Percentiles rank a stretch among this genome's conserved stretches.
These are phyloP conservation scores for Zoysia pacifica DNA, from an alignment of 176 grass and related monocot species.

Conservation along the genomic window DNA sequence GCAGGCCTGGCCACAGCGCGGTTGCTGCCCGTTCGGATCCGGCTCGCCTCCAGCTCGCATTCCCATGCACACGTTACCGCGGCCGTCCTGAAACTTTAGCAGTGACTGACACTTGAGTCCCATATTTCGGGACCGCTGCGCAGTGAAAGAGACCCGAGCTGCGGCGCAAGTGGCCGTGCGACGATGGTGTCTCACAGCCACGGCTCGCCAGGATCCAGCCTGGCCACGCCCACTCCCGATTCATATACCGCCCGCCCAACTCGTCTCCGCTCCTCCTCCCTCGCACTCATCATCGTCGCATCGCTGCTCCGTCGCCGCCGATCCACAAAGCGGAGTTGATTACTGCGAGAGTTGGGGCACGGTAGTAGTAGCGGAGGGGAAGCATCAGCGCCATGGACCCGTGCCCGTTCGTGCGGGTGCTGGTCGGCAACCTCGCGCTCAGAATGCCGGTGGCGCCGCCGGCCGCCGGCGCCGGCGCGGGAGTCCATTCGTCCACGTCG, in stretches of 20 bases:
- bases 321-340: background rate
- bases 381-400: slow-evolving; percentile 64
- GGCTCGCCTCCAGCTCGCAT: slow-evolving; percentile 41
- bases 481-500: slow-evolving; percentile 72
- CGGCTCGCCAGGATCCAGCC: slow-evolving; percentile 51
- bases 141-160: background rate
- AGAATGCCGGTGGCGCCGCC: slow-evolving; percentile 71
- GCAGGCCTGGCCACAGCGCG: no score
- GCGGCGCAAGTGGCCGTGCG: background rate
- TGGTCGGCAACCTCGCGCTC: slow-evolving; percentile 85
- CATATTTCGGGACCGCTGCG: fast-evolving
- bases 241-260: slow-evolving; percentile 39
- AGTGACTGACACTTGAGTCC: background rate
- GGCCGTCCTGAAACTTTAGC: no score
- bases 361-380: background rate
- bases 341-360: background rate
- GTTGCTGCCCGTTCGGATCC: background rate
- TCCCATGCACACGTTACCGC: background rate
- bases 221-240: slow-evolving; percentile 27
- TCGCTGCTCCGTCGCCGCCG: background rate
- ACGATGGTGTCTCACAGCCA: background rate
- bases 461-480: slow-evolving; percentile 56
- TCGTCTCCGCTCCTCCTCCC: background rate
- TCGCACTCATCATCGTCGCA: background rate
- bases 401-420: slow-evolving; percentile 96